These are phyloP conservation scores for Phylloporus scabripes DNA, from an alignment of 768 basidiomycete species.

Conservation along the genomic window DNA sequence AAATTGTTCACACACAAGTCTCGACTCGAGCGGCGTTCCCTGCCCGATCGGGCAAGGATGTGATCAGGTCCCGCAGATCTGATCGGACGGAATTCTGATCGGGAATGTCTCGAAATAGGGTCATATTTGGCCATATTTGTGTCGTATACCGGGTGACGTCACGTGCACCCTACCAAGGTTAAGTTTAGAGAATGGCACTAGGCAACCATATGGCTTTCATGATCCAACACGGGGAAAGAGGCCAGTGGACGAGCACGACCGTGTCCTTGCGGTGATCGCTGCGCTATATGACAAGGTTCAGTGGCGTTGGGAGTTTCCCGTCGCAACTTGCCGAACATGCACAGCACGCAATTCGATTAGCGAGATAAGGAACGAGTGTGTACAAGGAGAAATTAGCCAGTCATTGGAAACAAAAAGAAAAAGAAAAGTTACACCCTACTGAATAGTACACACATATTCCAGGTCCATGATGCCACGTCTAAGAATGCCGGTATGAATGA, in stretches of 20 bases:
- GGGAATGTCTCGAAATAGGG: slow-evolving; percentile 19
- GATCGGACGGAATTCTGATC: slow-evolving; percentile 34
- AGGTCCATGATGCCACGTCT: background rate
- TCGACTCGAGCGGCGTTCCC: slow-evolving; percentile 16
- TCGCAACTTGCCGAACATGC: slow-evolving; percentile 14
- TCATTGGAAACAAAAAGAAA: slow-evolving; percentile 6
- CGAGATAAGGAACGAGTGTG: slow-evolving; percentile 7
- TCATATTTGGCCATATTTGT: slow-evolving; percentile 16
- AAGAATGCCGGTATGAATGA: background rate
- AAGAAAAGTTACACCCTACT: background rate
- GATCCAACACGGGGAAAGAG: slow-evolving; percentile 5
- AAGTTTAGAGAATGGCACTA: slow-evolving; percentile 18
- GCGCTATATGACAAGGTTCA: slow-evolving; percentile 22
- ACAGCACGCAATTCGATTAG: slow-evolving; percentile 10
- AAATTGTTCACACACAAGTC: slow-evolving; percentile 10
- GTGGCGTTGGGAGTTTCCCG: slow-evolving; percentile 24
- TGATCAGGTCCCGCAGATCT: slow-evolving; percentile 25
- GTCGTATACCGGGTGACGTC: slow-evolving; percentile 20
- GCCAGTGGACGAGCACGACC: slow-evolving; percentile 4
- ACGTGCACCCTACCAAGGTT: slow-evolving; percentile 17
- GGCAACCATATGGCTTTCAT: slow-evolving; percentile 15
- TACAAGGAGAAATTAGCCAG: slow-evolving; percentile 5
- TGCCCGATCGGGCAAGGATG: slow-evolving; percentile 9
- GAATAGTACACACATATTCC: slow-evolving; percentile 14
- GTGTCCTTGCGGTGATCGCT: slow-evolving; percentile 16